Conservation (phyloP, 1,284 basidiomycete genomes). For the Irpex rosettiformis region DNA sequence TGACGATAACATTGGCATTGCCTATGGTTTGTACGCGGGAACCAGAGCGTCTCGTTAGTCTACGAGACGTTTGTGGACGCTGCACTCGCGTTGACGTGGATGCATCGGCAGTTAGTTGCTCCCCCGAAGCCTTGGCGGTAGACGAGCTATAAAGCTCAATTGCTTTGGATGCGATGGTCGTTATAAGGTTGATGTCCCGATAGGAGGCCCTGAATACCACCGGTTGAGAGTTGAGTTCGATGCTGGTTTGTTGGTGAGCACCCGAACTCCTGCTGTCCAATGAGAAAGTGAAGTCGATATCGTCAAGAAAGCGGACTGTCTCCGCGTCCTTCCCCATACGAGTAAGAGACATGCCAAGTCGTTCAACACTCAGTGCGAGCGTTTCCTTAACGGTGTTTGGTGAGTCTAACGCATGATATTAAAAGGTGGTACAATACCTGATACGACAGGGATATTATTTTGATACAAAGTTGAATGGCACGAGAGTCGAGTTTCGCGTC, state of each 20-base stretch:
- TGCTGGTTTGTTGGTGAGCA: conserved; percentile 76
- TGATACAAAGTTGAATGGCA: conserved; percentile 84
- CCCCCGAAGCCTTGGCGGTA: conserved; percentile 1
- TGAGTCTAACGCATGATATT: not conserved
- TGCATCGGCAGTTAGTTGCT: not conserved
- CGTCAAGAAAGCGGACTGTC: conserved; percentile 89
- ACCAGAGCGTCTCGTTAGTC: conserved; percentile 32
- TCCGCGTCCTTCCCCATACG: conserved; percentile 86
- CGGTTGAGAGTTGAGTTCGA: conserved; percentile 82
- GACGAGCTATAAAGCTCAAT: conserved; percentile 56
- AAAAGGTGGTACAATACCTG: conserved; percentile 51
- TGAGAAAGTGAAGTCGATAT: conserved; percentile 86
- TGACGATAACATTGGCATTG: conserved; percentile 63
- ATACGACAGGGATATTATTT: conserved; percentile 88
- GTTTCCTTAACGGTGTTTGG: conserved; percentile 55
- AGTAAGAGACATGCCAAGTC: conserved; percentile 92
- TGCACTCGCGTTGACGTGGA: conserved; percentile 3
- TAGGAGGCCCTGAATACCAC: conserved; percentile 92
- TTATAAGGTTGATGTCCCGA: conserved; percentile 90
- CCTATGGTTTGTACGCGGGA: conserved; percentile 46
- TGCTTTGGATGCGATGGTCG: conserved; percentile 86
- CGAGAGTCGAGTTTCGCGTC: conserved; percentile 81
- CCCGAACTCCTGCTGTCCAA: conserved; percentile 80
- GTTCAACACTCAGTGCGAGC: conserved; percentile 78
- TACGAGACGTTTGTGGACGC: conserved; percentile 9